Evolutionary conservation across 2,329 filamentous ascomycete genomes (phyloP), one percentile per base, ranked within the genome.

Genomic region (Myotisia sp.): DNA sequence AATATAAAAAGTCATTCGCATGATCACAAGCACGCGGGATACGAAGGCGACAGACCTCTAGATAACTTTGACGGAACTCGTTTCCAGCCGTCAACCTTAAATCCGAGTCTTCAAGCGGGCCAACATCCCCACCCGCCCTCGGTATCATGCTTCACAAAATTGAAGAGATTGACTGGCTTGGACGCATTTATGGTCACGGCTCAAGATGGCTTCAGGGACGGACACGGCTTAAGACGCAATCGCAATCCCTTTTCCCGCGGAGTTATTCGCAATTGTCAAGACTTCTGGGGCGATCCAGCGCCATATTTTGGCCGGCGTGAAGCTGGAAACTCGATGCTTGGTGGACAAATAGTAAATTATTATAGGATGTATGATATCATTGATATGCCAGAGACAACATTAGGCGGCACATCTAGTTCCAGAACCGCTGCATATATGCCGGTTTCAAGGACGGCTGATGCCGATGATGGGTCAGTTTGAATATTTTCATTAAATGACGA

Each of bases 111-210:
- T 12, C 29, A 16, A 57, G 33, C 69, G 71, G 41, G 35, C 29
- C 58, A 53, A 9, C 67, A 70, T 42, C 62, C 62, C 35, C 71
- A 74, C 38, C 47, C 44, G 12, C 48, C 47, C 9, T 68, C 70
- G 39, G 66, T 69, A 40, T 76, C 82, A 29, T 79, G 78, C 49
- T 64, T 90, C 44, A 70, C 78, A 40, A 76, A 81, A 45, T 92
- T 84, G 82, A 79, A 77, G 45, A 77, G 79, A 32, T 67, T 95
- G 1, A 69, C 98, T 0, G 90, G 90, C 1, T 71, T 98, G 5
- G 90, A 98, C 48, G 84, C 85, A 0, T 95, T 98, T 50, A 76
- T 95, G 43, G 82, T 87, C 45, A 94, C 86, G 2, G 85, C 90
- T 2, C 70, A 84, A 26, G 75, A 81, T 34, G 82, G 80, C 0